A percentile compares a stretch with the other conserved stretches of the same genome.
These are phyloP conservation scores for Angophora floribunda DNA, from an alignment of 345 rosid species.

Conservation along the genomic window DNA sequence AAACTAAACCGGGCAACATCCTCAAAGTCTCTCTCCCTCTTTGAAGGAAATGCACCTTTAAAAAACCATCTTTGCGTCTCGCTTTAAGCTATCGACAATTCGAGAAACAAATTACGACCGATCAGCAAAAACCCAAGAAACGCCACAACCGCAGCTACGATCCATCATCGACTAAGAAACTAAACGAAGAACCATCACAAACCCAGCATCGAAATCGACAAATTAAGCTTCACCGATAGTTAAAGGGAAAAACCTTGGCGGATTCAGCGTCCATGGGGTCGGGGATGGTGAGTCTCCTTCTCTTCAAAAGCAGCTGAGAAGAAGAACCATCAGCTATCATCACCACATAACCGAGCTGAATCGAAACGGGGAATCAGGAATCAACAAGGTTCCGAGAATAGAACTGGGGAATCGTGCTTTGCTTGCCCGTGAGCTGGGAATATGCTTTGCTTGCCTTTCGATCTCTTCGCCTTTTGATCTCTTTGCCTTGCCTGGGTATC, in stretches of 20 bases:
- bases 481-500: not conserved
- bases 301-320: conserved; percentile 40
- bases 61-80: not conserved
- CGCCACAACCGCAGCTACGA: not conserved
- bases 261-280: conserved; percentile 73
- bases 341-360: not conserved
- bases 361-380: not conserved
- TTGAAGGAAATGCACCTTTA: not conserved
- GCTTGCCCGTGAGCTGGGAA: not conserved
- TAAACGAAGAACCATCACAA: not conserved
- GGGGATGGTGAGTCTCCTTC: conserved; percentile 47
- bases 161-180: not conserved
- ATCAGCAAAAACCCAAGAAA: not conserved
- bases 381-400: not conserved
- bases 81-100: not conserved
- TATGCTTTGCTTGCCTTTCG: not conserved
- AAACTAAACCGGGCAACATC: not conserved
- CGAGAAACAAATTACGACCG: not conserved
- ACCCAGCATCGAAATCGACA: not conserved
- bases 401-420: not conserved
- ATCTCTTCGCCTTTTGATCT: not conserved
- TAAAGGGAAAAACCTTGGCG: conserved; percentile 32
- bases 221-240: not conserved
- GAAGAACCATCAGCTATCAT: conserved; percentile 51
- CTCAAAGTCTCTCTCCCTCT: not conserved